Evolutionary conservation across 83 land plant species (phyloP).

Genomic region (Thuja plicata): DNA sequence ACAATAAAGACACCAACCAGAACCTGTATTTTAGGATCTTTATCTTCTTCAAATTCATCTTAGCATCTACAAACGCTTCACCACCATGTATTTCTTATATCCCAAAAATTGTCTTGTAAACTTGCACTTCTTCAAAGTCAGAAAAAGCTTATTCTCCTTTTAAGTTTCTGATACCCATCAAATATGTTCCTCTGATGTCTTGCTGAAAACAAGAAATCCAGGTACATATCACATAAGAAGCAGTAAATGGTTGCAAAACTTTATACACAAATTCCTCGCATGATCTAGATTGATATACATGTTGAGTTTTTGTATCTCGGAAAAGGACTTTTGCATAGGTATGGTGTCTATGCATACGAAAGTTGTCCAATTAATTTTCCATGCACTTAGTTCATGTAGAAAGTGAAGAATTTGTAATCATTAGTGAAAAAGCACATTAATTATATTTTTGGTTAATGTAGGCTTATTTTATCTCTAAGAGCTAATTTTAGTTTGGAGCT

Average conservation of each 20-base stretch:
- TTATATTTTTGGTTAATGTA: too few relatives aligned
- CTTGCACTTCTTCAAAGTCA: neutral
- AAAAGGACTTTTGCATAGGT: too few relatives aligned
- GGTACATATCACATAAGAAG: neutral
- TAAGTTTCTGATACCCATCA: neutral
- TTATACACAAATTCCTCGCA: constrained; percentile 1
- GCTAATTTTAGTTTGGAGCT: too few relatives aligned
- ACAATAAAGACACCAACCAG: neutral
- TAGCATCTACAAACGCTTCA: neutral
- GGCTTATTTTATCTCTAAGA: too few relatives aligned
- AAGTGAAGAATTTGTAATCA: too few relatives aligned
- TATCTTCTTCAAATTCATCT: neutral
- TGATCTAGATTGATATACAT: neutral
- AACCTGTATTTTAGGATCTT: neutral
- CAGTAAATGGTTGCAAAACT: neutral
- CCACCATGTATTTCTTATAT: neutral
- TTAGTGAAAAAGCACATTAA: too few relatives aligned
- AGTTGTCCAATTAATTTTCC: too few relatives aligned
- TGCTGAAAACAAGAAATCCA: constrained; percentile 9
- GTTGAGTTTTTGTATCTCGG: too few relatives aligned
- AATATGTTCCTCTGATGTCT: constrained; percentile 12
- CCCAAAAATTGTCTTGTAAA: neutral
- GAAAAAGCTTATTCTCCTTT: neutral
- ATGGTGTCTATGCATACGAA: too few relatives aligned
- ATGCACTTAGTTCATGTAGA: too few relatives aligned